Evolutionary conservation across 768 basidiomycete species (phyloP).

Genomic region (Rhizopogon vesiculosus): DNA sequence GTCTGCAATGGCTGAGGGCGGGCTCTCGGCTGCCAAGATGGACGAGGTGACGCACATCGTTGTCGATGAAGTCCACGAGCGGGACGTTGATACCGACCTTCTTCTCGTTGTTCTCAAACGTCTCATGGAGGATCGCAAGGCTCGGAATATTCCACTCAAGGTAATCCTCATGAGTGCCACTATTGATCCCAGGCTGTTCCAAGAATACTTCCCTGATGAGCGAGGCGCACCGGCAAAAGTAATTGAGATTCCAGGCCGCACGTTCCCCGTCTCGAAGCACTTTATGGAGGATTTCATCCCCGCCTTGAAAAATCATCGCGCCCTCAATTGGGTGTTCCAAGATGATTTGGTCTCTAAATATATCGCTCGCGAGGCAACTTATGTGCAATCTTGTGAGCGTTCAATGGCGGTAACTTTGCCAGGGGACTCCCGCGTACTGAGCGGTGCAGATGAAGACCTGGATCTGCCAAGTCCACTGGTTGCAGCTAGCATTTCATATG

Average conservation of each 20-base stretch:
- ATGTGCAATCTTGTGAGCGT: slow-evolving; percentile 5
- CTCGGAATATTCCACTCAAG: slow-evolving; percentile 69
- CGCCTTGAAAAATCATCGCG: slow-evolving; percentile 36
- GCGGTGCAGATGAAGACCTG: slow-evolving; percentile 43
- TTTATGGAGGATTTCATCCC: slow-evolving; percentile 78
- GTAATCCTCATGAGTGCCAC: slow-evolving; percentile 95
- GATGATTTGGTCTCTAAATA: slow-evolving; percentile 73
- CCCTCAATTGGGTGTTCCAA: slow-evolving; percentile 57
- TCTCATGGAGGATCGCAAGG: slow-evolving; percentile 67
- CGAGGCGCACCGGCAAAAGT: slow-evolving; percentile 57
- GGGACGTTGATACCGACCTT: slow-evolving; percentile 90
- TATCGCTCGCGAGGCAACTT: slow-evolving; percentile 51
- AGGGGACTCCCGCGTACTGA: slow-evolving; percentile 24
- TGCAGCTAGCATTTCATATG: slow-evolving; percentile 76
- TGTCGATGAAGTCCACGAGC: slow-evolving; percentile 96
- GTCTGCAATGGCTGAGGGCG: slow-evolving; percentile 51
- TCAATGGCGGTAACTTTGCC: slow-evolving; percentile 8
- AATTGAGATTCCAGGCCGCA: slow-evolving; percentile 85
- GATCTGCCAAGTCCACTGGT: slow-evolving; percentile 81
- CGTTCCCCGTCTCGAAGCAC: slow-evolving; percentile 80
- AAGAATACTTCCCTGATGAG: slow-evolving; percentile 75
- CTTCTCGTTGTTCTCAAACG: slow-evolving; percentile 87
- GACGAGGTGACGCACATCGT: slow-evolving; percentile 86
- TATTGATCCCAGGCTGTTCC: slow-evolving; percentile 87
- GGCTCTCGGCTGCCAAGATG: slow-evolving; percentile 33